Evolutionary conservation across 2,329 filamentous ascomycete species (phyloP).

Genomic region (Fusarium duplospermum): DNA sequence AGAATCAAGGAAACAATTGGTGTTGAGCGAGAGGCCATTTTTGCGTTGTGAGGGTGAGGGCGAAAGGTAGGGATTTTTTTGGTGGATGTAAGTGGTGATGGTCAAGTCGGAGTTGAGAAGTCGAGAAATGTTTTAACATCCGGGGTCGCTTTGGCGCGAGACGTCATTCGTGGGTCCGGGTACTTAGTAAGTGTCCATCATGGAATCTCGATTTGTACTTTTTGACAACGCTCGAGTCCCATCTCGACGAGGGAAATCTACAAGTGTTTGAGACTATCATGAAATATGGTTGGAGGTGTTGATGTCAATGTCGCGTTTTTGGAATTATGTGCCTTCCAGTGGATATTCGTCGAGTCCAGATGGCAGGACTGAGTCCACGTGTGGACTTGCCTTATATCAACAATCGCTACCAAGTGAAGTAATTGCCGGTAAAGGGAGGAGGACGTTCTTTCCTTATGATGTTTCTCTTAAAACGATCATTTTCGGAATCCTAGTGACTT

Average conservation of each 20-base stretch:
- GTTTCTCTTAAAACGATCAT: not conserved
- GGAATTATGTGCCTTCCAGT: not conserved
- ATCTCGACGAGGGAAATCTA: not conserved
- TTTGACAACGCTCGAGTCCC: not conserved
- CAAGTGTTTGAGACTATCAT: not conserved
- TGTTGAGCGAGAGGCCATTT: slow-evolving; percentile 47
- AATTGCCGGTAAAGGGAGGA: not conserved
- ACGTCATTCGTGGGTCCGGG: slow-evolving; percentile 38
- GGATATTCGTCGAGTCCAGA: not conserved
- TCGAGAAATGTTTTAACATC: slow-evolving; percentile 35
- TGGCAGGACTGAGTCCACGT: not conserved
- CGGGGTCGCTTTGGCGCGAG: slow-evolving; percentile 13
- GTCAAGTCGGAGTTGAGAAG: slow-evolving; percentile 23
- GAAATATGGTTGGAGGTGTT: not conserved
- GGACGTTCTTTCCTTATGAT: not conserved
- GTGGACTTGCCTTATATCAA: not conserved
- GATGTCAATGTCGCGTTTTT: not conserved
- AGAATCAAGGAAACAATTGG: slow-evolving; percentile 30
- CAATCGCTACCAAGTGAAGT: not conserved
- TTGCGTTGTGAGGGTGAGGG: not conserved
- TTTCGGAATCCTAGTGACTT: not conserved
- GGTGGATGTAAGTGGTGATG: slow-evolving; percentile 2
- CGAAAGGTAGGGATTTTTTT: not conserved
- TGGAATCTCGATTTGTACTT: slow-evolving; percentile 10
- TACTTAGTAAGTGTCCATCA: slow-evolving; percentile 6